Evolutionary conservation across 139 green algal species (phyloP).

Genomic region (Micractinium sp.): DNA sequence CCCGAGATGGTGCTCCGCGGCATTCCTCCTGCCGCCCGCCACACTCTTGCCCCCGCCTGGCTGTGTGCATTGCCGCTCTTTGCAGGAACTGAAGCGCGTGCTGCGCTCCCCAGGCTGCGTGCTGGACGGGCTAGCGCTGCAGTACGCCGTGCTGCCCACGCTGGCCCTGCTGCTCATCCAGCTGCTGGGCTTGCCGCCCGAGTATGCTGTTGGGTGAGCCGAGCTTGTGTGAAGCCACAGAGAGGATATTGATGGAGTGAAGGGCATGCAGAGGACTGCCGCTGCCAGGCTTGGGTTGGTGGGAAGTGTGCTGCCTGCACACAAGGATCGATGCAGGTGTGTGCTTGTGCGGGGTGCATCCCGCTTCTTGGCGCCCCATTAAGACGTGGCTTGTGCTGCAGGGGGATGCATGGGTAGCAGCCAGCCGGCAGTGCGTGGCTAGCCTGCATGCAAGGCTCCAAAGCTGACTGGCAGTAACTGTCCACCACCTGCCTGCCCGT

Average conservation of each 20-base stretch:
- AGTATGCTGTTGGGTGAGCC: slow-evolving; percentile 53
- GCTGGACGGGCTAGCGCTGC: slow-evolving; percentile 36
- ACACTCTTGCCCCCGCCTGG: not conserved
- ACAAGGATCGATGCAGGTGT: not conserved
- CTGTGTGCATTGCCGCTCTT: slow-evolving; percentile 47
- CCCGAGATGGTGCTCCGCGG: too few relatives aligned
- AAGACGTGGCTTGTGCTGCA: too few relatives aligned
- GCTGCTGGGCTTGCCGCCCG: slow-evolving; percentile 34
- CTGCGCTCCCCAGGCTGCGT: slow-evolving; percentile 57
- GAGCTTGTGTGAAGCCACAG: not conserved
- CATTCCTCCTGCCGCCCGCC: not conserved
- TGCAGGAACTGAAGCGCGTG: slow-evolving; percentile 52
- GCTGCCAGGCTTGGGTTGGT: not conserved
- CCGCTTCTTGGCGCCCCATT: not conserved
- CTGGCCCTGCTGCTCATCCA: slow-evolving; percentile 66
- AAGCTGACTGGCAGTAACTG: too few relatives aligned
- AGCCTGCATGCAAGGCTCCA: too few relatives aligned
- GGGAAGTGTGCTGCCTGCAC: too few relatives aligned
- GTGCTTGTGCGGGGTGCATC: not conserved
- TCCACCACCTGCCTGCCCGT: too few relatives aligned
- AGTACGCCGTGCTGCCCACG: slow-evolving; percentile 85
- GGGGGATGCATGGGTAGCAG: too few relatives aligned
- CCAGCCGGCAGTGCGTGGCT: too few relatives aligned
- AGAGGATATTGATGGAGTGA: too few relatives aligned
- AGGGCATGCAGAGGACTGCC: not conserved